phyloP scores from a whole-genome alignment of 192 early-diverging fungal species.

The Dissophora globulifera region DNA sequence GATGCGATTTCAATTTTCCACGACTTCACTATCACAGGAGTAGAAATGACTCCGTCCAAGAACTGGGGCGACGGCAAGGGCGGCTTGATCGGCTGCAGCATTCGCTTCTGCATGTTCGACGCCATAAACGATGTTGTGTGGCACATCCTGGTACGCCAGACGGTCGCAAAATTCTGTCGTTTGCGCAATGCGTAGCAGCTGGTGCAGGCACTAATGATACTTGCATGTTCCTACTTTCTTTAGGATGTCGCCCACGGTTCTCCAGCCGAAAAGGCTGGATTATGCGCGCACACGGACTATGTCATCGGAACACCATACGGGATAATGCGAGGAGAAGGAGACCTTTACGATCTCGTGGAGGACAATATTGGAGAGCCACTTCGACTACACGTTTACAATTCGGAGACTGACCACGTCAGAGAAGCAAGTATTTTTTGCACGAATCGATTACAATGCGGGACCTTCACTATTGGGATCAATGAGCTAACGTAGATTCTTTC shows the following conservation, averaged over 20 bases:
- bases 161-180: not conserved
- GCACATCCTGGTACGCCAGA: slow-evolving; percentile 58
- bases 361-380: slow-evolving; percentile 66
- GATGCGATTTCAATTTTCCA: too few relatives aligned
- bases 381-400: slow-evolving; percentile 76
- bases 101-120: slow-evolving; percentile 77
- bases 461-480: not conserved
- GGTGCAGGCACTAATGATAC: too few relatives aligned
- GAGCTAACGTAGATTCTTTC: not conserved
- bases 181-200: too few relatives aligned
- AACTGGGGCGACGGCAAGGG: slow-evolving; percentile 55
- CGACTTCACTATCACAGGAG: slow-evolving; percentile 37
- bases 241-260: slow-evolving; percentile 71
- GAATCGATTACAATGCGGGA: too few relatives aligned
- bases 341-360: slow-evolving; percentile 74
- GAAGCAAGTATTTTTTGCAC: slow-evolving; percentile 63
- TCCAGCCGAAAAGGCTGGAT: slow-evolving; percentile 75
- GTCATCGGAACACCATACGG: slow-evolving; percentile 76
- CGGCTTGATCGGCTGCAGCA: slow-evolving; percentile 66
- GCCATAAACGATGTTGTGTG: slow-evolving; percentile 60
- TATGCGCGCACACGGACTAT: slow-evolving; percentile 75
- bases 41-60: slow-evolving; percentile 51
- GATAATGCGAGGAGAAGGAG: slow-evolving; percentile 68
- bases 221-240: not conserved
- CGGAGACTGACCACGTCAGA: slow-evolving; percentile 68